Base-by-base conservation (phyloP, 768 basidiomycete genomes). In the Kwoniella sp. region DNA sequence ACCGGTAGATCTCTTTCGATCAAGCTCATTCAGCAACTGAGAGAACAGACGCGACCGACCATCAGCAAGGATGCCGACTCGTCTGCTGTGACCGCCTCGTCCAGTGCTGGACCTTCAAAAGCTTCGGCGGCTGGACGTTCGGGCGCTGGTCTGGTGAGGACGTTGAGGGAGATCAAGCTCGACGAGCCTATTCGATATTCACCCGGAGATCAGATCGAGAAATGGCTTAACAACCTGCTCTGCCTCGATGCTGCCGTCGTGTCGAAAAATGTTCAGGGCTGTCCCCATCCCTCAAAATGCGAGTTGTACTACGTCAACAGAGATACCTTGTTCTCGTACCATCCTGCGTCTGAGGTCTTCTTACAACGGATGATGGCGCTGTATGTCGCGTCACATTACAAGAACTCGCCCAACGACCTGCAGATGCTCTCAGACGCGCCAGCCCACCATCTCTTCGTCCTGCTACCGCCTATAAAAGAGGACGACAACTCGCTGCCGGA, bases 391-490 rank as follows among this genome's bases (percentile, higher is more conserved):
- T 90, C 90, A 56, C 96, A 99, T 79, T 99, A 99, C 84, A 99
- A 99, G 82, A 99, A 98, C 81, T 92, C 94, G 76, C 96, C 96
- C 22, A 98, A 99, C 78, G 96, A 99, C 79, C 85, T 99, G n/a
- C 95, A 98, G 80, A 86, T 99, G 57, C 87, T 98, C 80, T 91
- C 90, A 12, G 96, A 99, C 73, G 96, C 96, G 0, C 96, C 96
- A 0, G 94, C 93, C 0, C 95, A 98, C 77, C 92, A 94, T 73
- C 85, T 99, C 15, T 99, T 98, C 70, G 96, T 99, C 0, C 86
- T 99, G 0, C 84, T 98, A 1, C 94, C 94, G 0, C 96, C 96
- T 0, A 85, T 98, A 55, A 88, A 90, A 74, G 90, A 93, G 61
- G 90, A 94, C 66, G 92, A 93, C 77, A 88, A 85, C n/a, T 86